These are phyloP conservation scores for Hypoxylon crocopeplum DNA, from an alignment of 495 filamentous ascomycete species.

Conservation along the genomic window DNA sequence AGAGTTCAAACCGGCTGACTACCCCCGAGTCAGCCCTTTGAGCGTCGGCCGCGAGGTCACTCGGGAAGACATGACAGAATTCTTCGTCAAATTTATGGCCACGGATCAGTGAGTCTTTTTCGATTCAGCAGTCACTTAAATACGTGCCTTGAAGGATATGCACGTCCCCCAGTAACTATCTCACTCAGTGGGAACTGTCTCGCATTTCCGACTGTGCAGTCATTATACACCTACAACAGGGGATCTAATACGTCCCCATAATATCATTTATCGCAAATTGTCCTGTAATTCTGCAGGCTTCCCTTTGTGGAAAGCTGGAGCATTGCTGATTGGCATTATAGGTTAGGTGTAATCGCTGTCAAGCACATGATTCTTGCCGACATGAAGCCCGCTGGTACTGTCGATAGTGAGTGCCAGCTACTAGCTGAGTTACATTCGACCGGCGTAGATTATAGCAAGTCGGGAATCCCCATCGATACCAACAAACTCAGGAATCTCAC, in stretches of 20 bases:
- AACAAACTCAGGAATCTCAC: constrained; percentile 34
- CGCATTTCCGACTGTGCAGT: too few relatives aligned
- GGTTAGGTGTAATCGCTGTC: constrained; percentile 70
- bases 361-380: constrained; percentile 75
- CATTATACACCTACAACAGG: too few relatives aligned
- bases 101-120: constrained; percentile 67
- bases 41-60: constrained; percentile 63
- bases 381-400: constrained; percentile 59
- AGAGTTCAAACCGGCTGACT: constrained; percentile 67
- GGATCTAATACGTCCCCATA: too few relatives aligned
- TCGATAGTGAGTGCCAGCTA: constrained; percentile 61
- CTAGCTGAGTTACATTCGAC: constrained; percentile 76
- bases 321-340: constrained; percentile 7
- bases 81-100: constrained; percentile 83
- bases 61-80: constrained; percentile 70
- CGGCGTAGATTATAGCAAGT: constrained; percentile 85
- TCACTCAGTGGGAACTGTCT: too few relatives aligned
- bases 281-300: too few relatives aligned
- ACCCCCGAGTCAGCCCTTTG: constrained; percentile 61
- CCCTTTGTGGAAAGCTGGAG: not conserved
- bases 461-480: constrained; percentile 69
- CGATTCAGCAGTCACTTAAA: too few relatives aligned
- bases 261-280: too few relatives aligned
- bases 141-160: too few relatives aligned
- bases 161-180: too few relatives aligned